Evolutionary conservation across 1,284 basidiomycete genomes (phyloP), one percentile per base, ranked within the genome.

Genomic region (Ustilago lituana): DNA sequence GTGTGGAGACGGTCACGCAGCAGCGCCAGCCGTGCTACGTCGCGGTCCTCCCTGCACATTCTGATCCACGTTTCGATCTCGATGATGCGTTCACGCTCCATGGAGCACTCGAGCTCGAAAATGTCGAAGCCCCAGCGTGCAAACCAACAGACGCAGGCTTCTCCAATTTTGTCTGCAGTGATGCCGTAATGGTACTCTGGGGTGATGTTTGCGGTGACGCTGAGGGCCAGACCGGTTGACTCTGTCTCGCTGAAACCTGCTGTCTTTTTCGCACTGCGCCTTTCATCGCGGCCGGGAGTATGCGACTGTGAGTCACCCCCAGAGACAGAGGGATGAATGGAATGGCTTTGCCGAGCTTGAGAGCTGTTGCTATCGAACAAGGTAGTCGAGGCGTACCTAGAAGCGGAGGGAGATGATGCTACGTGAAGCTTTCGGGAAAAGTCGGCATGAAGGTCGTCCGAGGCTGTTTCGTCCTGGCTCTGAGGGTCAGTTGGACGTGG

Each of bases 101-200:
- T 77, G 31, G 83, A 83, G 63, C 88, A 85, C 81, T 95, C 93
- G 47, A 87, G 86, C 11, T 82, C 80, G 12, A 95, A 85, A 55
- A 94, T 86, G 79, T 95, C 93, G 17, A 84, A 82, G 0, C 90
- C 92, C 93, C 93, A 96, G 32, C 91, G 86, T 0, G 89, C 86
- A 11, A 95, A 85, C 93, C 93, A 97, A 81, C 91, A 93, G 5
- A 88, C 87, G 70, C 90, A 90, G 0, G 92, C 90, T 82, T 95
- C 92, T 23, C 93, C 93, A 63, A 96, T 91, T 84, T 93, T 94
- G 83, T 93, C 88, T 0, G 91, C 91, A 5, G 92, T 86, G 20
- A 88, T 85, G 20, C 93, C 94, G 24, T 77, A 74, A 29, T 70
- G 54, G 38, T 65, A 75, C 43, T 61, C 54, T 14, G 70, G 65